Percentiles rank a stretch among this genome's conserved stretches.
phyloP scores from a whole-genome alignment of 345 rosid species.

The Carallia pectinifolia region DNA sequence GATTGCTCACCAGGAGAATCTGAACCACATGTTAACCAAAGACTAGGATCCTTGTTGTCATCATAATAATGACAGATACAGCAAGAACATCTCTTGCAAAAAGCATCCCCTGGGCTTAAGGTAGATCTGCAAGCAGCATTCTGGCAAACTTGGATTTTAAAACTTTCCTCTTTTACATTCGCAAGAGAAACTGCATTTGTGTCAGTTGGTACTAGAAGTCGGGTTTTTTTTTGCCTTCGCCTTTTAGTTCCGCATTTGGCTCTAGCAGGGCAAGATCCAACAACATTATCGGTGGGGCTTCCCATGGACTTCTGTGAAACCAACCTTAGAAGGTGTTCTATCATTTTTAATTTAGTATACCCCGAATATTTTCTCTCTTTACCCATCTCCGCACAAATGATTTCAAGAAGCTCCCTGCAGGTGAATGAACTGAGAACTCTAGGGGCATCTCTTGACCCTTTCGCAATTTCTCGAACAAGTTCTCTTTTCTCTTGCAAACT shows the following conservation, averaged over 20 bases:
- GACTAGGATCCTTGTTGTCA: constrained; percentile 85
- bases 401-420: constrained; percentile 74
- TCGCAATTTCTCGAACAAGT: constrained; percentile 58
- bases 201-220: constrained; percentile 26
- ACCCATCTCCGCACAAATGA: constrained; percentile 84
- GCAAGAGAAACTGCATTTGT: constrained; percentile 10
- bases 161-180: constrained; percentile 32
- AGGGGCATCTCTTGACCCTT: constrained; percentile 54
- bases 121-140: constrained; percentile 69
- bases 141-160: constrained; percentile 40
- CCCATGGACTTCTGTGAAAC: constrained; percentile 42
- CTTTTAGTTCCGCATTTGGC: constrained; percentile 37
- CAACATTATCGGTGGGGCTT: constrained; percentile 5
- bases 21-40: constrained; percentile 72
- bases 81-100: constrained; percentile 85
- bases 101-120: constrained; percentile 41
- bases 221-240: constrained; percentile 38
- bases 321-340: constrained; percentile 65
- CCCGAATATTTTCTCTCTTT: constrained; percentile 76
- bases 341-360: constrained; percentile 65
- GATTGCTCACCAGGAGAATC: constrained; percentile 45
- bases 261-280: constrained; percentile 16
- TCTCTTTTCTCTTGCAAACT: constrained; percentile 69
- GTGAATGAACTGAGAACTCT: constrained; percentile 70
- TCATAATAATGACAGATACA: constrained; percentile 72